A percentile compares a stretch with the other conserved stretches of the same genome.
Conservation (phyloP, 257 asterid species). For the Nicotiana noctiflora region DNA sequence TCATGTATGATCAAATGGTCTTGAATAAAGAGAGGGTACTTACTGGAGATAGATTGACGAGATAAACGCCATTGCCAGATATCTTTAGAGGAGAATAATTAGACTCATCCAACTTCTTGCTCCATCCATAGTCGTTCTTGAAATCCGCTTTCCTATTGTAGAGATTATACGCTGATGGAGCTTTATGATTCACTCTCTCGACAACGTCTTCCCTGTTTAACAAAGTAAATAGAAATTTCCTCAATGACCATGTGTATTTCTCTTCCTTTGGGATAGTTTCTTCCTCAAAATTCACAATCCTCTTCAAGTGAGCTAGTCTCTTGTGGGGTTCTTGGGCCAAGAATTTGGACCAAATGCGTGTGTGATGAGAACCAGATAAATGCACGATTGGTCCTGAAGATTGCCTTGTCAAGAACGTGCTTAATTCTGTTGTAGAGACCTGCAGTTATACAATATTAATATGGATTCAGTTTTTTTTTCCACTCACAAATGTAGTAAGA, state of each 20-base stretch:
- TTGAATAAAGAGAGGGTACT: too few relatives aligned
- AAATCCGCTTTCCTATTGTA: conserved; percentile 44
- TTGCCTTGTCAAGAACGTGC: conserved; percentile 36
- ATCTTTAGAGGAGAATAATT: conserved; percentile 52
- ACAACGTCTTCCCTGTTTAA: conserved; percentile 11
- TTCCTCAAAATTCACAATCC: conserved; percentile 14
- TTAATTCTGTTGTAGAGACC: conserved; percentile 46
- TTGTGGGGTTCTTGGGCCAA: conserved; percentile 29
- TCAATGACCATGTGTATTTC: conserved; percentile 43
- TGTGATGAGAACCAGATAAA: conserved; percentile 26
- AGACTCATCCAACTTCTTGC: conserved; percentile 47
- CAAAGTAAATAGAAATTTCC: conserved; percentile 35
- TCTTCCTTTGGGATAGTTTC: background rate
- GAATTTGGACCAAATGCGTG: conserved; percentile 47
- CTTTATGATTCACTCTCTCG: conserved; percentile 7
- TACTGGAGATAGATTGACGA: conserved; percentile 75
- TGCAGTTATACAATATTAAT: conserved; percentile 6
- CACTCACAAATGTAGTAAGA: background rate
- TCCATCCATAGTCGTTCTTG: conserved; percentile 65
- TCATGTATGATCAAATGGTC: too few relatives aligned
- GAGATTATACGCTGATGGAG: conserved; percentile 55
- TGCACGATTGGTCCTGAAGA: conserved; percentile 47
- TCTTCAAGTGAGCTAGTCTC: conserved; percentile 43
- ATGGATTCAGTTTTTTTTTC: background rate
- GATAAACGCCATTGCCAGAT: conserved; percentile 48